phyloP scores from a whole-genome alignment of 2,329 filamentous ascomycete genomes.

The Ceratocystis cacaofunesta region DNA sequence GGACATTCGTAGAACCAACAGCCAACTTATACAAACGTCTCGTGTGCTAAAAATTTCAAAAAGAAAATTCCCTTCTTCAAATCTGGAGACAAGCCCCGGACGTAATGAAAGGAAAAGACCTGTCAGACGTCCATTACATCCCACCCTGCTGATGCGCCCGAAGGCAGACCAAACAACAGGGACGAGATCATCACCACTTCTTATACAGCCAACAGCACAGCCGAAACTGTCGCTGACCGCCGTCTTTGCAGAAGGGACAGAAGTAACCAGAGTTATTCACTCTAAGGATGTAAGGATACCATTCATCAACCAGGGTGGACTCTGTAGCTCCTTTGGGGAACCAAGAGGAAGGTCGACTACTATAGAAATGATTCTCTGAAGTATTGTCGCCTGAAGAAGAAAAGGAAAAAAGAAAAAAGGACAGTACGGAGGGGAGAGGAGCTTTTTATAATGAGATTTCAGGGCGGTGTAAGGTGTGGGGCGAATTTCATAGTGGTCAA shows the following conservation, averaged over 20 bases:
- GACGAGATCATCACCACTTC: constrained; percentile 92
- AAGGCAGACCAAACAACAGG: constrained; percentile 56
- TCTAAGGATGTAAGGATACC: constrained; percentile 78
- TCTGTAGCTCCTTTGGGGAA: constrained; percentile 87
- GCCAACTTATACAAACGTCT: too few species aligned
- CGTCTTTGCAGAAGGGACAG: constrained; percentile 47
- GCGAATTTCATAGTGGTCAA: not conserved
- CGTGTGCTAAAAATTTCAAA: too few species aligned
- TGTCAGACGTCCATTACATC: constrained; percentile 85
- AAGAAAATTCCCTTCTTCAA: constrained; percentile 33
- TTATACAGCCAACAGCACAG: constrained; percentile 45
- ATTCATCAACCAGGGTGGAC: constrained; percentile 90
- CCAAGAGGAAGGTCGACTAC: constrained; percentile 81
- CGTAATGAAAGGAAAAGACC: constrained; percentile 40
- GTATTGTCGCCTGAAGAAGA: constrained; percentile 18
- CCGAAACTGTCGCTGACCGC: constrained; percentile 28
- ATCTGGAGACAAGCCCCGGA: constrained; percentile 23
- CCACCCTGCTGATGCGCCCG: constrained; percentile 64
- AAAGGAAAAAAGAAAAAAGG: constrained; percentile 11
- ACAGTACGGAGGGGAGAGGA: not conserved
- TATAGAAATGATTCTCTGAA: constrained; percentile 90
- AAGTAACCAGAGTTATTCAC: constrained; percentile 56
- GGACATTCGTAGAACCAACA: too few species aligned
- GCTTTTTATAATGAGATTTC: constrained; percentile 10
- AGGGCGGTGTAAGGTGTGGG: not conserved